phyloP scores from a whole-genome alignment of 768 basidiomycete genomes.

The Asterophora lycoperdoides region DNA sequence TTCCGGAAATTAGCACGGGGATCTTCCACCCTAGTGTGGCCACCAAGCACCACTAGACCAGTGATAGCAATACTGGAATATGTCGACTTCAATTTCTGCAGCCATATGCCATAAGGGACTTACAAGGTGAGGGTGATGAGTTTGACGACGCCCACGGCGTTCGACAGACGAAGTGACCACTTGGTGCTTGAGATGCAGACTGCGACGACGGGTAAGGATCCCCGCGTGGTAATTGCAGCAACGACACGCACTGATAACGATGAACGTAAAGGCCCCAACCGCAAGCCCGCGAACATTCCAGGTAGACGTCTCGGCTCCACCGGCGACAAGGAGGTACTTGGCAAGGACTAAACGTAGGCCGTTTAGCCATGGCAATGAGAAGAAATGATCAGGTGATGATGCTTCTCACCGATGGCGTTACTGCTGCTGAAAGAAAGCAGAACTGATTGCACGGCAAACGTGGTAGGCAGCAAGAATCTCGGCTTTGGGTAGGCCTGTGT shows the following conservation, averaged over 20 bases:
- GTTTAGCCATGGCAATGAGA: background rate
- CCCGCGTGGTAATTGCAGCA: too few relatives aligned
- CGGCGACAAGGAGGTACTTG: conserved; percentile 32
- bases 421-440: too few relatives aligned
- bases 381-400: too few relatives aligned
- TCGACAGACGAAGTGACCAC: too few relatives aligned
- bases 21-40: conserved; percentile 49
- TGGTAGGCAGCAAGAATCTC: conserved; percentile 37
- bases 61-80: conserved; percentile 49
- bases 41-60: conserved; percentile 58
- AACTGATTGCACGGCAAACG: conserved; percentile 39
- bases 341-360: conserved; percentile 30
- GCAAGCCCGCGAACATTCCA: conserved; percentile 35
- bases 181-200: too few relatives aligned
- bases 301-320: conserved; percentile 23
- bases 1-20: conserved; percentile 55
- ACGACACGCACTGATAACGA: too few relatives aligned
- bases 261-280: conserved; percentile 29
- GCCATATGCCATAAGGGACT: too few relatives aligned
- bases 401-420: too few relatives aligned
- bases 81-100: too few relatives aligned
- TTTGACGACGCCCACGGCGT: conserved; percentile 29
- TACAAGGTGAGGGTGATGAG: conserved; percentile 29
- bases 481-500: conserved; percentile 39
- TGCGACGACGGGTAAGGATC: too few relatives aligned